Conservation (phyloP, 768 basidiomycete species). For the Rhizopogon vinicolor region DNA sequence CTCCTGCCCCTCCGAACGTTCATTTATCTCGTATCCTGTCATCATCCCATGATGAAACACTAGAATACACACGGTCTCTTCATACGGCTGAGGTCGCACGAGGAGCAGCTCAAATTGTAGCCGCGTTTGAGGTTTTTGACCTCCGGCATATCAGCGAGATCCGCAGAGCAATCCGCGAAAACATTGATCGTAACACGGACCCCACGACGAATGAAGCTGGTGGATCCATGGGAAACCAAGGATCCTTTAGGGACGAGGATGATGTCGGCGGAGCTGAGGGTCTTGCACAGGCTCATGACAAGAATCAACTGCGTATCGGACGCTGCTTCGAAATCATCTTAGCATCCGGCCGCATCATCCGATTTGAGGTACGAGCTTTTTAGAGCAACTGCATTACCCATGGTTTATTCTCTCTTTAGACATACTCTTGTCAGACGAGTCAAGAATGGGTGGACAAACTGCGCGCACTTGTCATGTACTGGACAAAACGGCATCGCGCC, state of each 20-base stretch:
- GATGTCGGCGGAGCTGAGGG: constrained; percentile 66
- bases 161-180: constrained; percentile 49
- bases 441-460: constrained; percentile 85
- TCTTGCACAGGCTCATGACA: constrained; percentile 38
- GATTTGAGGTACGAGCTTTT: constrained; percentile 65
- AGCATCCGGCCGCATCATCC: constrained; percentile 59
- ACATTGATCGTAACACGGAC: constrained; percentile 19
- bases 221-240: constrained; percentile 6
- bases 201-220: background rate
- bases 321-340: constrained; percentile 78
- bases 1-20: constrained; percentile 65
- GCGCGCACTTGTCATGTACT: constrained; percentile 66
- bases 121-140: constrained; percentile 67
- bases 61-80: constrained; percentile 29
- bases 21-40: constrained; percentile 27
- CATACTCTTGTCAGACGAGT: constrained; percentile 59
- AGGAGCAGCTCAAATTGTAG: constrained; percentile 58
- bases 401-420: constrained; percentile 33
- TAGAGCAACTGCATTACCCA: background rate
- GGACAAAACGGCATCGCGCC: constrained; percentile 69
- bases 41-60: constrained; percentile 21
- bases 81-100: constrained; percentile 54
- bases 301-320: constrained; percentile 44
- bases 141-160: constrained; percentile 65
- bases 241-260: constrained; percentile 39